A percentile compares a stretch with the other conserved stretches of the same genome.
These are phyloP conservation scores for Drechmeria coniospora DNA, from an alignment of 2,329 filamentous ascomycete genomes.

Conservation along the genomic window DNA sequence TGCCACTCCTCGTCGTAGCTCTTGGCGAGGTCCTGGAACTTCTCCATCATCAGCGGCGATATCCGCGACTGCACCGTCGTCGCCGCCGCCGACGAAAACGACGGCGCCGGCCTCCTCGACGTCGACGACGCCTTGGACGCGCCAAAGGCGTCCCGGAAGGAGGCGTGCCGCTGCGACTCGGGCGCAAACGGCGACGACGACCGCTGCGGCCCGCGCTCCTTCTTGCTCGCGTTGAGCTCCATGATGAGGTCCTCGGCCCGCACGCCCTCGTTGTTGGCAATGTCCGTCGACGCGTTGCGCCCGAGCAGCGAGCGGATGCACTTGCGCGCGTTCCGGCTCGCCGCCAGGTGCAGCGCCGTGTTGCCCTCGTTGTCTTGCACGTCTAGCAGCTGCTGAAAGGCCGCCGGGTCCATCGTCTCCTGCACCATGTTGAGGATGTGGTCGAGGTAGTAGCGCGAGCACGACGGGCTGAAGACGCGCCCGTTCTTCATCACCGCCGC, in stretches of 20 bases:
- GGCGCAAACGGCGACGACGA: constrained; percentile 61
- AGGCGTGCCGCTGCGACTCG: constrained; percentile 41
- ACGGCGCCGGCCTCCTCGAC: constrained; percentile 22
- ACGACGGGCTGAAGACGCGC: constrained; percentile 68
- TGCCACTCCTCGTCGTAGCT: constrained; percentile 62
- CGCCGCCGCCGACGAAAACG: constrained; percentile 48
- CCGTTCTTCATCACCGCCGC: constrained; percentile 78
- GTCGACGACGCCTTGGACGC: constrained; percentile 24
- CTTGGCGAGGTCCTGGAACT: constrained; percentile 53
- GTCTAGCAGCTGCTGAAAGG: constrained; percentile 67
- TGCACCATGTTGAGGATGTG: constrained; percentile 76
- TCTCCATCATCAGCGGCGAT: constrained; percentile 52
- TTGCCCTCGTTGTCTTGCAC: constrained; percentile 76
- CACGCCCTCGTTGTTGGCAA: constrained; percentile 67
- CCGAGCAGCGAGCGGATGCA: constrained; percentile 68
- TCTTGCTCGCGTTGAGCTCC: constrained; percentile 52
- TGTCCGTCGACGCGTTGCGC: constrained; percentile 68
- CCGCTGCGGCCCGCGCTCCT: constrained; percentile 51
- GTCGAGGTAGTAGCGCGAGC: constrained; percentile 86
- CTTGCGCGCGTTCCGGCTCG: constrained; percentile 75
- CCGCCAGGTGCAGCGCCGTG: constrained; percentile 62
- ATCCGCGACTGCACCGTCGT: constrained; percentile 56
- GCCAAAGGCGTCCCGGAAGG: constrained; percentile 33
- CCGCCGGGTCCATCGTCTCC: constrained; percentile 58
- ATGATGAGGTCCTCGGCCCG: constrained; percentile 76